Conservation (phyloP, 192 early-diverging fungal species). For the Coemansia sp. region DNA sequence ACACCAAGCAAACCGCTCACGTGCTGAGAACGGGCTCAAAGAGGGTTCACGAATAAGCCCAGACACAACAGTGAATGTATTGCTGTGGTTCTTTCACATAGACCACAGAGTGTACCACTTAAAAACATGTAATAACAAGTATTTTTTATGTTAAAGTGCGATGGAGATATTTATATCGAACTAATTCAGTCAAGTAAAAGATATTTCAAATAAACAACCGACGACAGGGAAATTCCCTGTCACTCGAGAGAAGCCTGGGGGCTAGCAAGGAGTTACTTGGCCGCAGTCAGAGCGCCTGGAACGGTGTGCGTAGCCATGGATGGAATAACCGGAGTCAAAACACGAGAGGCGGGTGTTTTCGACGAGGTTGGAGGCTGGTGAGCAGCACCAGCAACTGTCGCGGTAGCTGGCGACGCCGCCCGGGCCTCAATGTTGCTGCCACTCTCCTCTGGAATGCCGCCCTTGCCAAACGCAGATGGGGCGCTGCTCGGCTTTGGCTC, state of each 20-base stretch:
- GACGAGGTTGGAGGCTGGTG: not conserved
- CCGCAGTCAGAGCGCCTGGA: conserved; percentile 16
- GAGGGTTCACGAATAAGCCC: conserved; percentile 10
- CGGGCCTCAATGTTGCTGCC: not conserved
- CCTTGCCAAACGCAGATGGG: conserved; percentile 1
- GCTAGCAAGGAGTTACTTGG: conserved; percentile 17
- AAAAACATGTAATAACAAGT: not conserved
- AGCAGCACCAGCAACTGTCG: not conserved
- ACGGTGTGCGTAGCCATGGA: conserved; percentile 47
- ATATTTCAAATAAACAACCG: not conserved
- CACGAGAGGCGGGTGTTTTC: not conserved
- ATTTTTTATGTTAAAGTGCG: not conserved
- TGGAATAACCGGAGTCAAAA: conserved; percentile 12
- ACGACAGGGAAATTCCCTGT: not conserved
- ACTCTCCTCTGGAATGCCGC: not conserved
- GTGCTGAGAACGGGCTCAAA: conserved; percentile 24
- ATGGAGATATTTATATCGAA: not conserved
- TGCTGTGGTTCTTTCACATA: not conserved
- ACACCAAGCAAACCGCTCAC: conserved; percentile 38
- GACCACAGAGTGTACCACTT: not conserved
- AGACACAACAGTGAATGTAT: not conserved
- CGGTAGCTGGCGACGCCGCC: not conserved
- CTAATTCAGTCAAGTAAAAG: not conserved
- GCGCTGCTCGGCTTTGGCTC: not conserved
- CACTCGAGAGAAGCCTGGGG: not conserved